Conservation (phyloP, 768 basidiomycete species). For the Galerina sulciceps region DNA sequence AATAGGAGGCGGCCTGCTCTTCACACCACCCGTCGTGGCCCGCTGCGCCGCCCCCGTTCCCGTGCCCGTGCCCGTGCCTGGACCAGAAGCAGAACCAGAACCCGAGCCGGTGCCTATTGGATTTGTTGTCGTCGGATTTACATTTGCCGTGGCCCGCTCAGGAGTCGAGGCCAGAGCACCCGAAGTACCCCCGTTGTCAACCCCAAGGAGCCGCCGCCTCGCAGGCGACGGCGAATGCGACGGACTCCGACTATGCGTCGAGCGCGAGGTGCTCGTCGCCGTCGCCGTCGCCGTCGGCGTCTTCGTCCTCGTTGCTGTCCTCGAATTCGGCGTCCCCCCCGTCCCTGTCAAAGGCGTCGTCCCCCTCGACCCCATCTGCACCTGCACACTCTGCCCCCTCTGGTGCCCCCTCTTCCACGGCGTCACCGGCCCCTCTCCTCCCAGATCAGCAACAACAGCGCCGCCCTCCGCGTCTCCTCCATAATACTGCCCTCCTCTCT, state of each 20-base stretch:
- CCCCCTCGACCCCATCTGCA: too few relatives aligned
- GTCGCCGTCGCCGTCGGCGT: neutral
- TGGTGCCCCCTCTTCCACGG: neutral
- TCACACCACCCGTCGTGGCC: neutral
- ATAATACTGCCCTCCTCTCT: constrained; percentile 1
- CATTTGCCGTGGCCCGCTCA: neutral
- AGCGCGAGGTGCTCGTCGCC: neutral
- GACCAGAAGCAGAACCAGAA: neutral
- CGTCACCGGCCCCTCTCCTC: neutral
- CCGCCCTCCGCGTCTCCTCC: constrained; percentile 9
- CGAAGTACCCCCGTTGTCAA: constrained; percentile 1
- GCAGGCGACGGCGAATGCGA: constrained; percentile 18
- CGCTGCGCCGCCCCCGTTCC: neutral
- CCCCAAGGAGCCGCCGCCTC: neutral
- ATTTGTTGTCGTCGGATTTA: neutral
- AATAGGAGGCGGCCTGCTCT: constrained; percentile 1
- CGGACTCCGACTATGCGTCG: constrained; percentile 8
- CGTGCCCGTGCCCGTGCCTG: neutral
- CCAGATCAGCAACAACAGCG: neutral
- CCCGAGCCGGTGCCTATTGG: constrained; percentile 1
- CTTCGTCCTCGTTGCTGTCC: too few relatives aligned
- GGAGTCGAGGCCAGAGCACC: neutral
- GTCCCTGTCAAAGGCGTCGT: too few relatives aligned
- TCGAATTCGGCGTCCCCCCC: too few relatives aligned
- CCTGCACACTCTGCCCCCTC: too few relatives aligned